A percentile compares a stretch with the other conserved stretches of the same genome.
Evolutionary conservation across 768 basidiomycete genomes (phyloP).

Genomic region (Lactifluus subvellereus): DNA sequence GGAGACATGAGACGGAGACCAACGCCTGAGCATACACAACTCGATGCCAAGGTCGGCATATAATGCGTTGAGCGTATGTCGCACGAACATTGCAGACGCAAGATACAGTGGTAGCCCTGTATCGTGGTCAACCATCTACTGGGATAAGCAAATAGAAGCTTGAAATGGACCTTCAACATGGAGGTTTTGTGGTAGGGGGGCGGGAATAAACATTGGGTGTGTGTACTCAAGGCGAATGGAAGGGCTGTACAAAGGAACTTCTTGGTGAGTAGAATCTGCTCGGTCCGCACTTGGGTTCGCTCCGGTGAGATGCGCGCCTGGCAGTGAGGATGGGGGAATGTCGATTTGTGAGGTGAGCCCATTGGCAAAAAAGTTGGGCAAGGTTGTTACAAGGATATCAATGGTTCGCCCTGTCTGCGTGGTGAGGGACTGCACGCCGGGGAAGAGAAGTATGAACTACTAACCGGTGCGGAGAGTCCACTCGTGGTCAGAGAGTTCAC

Average conservation of each 20-base stretch:
- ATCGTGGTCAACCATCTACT: background rate
- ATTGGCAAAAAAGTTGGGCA: constrained; percentile 63
- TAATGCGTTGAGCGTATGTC: constrained; percentile 69
- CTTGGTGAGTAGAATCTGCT: constrained; percentile 34
- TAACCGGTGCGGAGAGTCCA: constrained; percentile 75
- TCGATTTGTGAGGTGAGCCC: constrained; percentile 54
- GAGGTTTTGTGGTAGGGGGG: constrained; percentile 64
- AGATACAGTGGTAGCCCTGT: constrained; percentile 68
- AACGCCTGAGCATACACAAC: constrained; percentile 41
- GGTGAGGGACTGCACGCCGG: background rate
- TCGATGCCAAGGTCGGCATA: constrained; percentile 60
- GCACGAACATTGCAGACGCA: constrained; percentile 60
- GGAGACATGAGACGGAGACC: constrained; percentile 25
- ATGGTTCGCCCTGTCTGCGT: constrained; percentile 56
- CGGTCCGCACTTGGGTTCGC: constrained; percentile 30
- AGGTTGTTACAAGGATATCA: constrained; percentile 58
- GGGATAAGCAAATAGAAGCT: background rate
- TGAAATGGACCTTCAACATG: constrained; percentile 57
- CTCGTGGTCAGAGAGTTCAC: constrained; percentile 56
- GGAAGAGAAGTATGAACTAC: constrained; percentile 19
- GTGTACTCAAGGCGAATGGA: constrained; percentile 60
- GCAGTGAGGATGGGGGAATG: constrained; percentile 25
- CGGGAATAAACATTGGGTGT: constrained; percentile 57
- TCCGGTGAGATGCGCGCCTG: constrained; percentile 15
- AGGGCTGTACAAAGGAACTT: constrained; percentile 53